Conservation (phyloP, 2,329 filamentous ascomycete species). For the Colletotrichum sp. region DNA sequence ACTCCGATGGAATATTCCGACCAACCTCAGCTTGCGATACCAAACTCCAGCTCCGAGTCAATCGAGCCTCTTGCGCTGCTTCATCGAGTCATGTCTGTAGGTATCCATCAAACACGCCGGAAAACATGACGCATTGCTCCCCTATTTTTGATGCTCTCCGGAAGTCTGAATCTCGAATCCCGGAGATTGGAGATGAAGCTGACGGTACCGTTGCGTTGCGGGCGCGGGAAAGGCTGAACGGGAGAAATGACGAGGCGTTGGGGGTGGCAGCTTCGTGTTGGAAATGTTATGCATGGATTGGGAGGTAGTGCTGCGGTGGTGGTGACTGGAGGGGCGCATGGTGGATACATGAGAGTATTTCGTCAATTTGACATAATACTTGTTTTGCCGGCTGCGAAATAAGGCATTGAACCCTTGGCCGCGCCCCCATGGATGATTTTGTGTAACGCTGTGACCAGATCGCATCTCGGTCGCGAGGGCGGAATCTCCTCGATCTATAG, state of each 20-base stretch:
- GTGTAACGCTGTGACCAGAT: neutral
- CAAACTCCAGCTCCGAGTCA: neutral
- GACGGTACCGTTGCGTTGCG: neutral
- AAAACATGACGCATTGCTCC: neutral
- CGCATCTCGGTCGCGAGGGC: neutral
- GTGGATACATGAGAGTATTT: neutral
- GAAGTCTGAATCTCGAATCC: neutral
- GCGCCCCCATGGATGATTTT: neutral
- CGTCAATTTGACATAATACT: slow-evolving; percentile 5
- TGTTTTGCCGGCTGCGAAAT: neutral
- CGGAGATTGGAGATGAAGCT: neutral
- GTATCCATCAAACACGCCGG: neutral
- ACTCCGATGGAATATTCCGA: neutral
- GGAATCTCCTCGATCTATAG: neutral
- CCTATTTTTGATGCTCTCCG: neutral
- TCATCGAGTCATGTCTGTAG: neutral
- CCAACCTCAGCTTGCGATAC: neutral
- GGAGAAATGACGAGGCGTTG: neutral
- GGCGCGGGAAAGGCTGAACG: neutral
- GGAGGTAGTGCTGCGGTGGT: neutral
- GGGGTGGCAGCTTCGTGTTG: neutral
- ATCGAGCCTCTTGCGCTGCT: neutral
- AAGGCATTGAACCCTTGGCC: neutral
- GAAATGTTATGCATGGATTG: neutral
- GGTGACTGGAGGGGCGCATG: neutral